phyloP scores from a whole-genome alignment of 2,329 filamentous ascomycete species.

The Tolypocladium ophioglossoides region DNA sequence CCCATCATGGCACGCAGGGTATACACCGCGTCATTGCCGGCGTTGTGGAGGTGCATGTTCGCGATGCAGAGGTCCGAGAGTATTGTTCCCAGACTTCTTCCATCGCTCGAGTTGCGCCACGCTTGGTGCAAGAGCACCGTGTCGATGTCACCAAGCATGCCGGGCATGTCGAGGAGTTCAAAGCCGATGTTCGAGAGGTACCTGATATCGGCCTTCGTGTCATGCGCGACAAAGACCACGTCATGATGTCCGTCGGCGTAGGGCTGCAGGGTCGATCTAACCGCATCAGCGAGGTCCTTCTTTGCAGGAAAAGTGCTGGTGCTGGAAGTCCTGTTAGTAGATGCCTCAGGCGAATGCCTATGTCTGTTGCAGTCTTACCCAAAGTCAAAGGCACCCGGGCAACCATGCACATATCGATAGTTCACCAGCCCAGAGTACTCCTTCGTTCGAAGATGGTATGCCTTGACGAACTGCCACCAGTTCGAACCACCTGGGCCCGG shows the following conservation, averaged over 20 bases:
- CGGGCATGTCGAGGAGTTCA: constrained; percentile 38
- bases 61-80: constrained; percentile 54
- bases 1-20: constrained; percentile 64
- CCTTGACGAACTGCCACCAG: constrained; percentile 59
- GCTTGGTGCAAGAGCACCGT: constrained; percentile 61
- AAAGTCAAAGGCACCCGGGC: constrained; percentile 66
- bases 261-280: constrained; percentile 26
- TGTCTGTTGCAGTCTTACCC: constrained; percentile 37
- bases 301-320: constrained; percentile 28
- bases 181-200: constrained; percentile 59
- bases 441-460: constrained; percentile 64
- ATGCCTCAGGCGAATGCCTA: neutral
- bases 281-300: constrained; percentile 19
- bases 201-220: constrained; percentile 53
- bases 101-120: constrained; percentile 40
- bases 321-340: constrained; percentile 17
- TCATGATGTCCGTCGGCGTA: constrained; percentile 27
- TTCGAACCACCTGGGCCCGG: constrained; percentile 51
- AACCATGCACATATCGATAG: constrained; percentile 56
- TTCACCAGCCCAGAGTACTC: constrained; percentile 63
- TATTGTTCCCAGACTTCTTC: constrained; percentile 47
- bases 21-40: constrained; percentile 75
- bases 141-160: constrained; percentile 57
- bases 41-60: constrained; percentile 67
- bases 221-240: constrained; percentile 73